Evolutionary conservation across 169 alveolate genomes (phyloP).

Genomic region (Cryptosporidium sp.): DNA sequence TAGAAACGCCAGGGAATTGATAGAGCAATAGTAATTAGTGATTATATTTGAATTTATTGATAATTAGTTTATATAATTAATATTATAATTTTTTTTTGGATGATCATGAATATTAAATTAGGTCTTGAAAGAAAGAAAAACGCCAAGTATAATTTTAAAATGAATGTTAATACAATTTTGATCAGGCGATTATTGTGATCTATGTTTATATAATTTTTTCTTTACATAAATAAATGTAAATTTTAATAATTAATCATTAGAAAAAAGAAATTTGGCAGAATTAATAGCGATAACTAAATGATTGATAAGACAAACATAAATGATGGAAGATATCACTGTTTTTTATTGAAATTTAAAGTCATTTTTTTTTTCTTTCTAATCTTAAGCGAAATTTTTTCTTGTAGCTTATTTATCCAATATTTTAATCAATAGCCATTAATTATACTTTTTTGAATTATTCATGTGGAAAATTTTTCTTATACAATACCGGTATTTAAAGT

Average conservation of each 20-base stretch:
- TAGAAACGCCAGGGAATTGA: conserved; percentile 64
- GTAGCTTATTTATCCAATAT: too few relatives aligned
- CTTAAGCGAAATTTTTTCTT: too few relatives aligned
- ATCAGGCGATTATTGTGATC: conserved; percentile 6
- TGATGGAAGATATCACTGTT: too few relatives aligned
- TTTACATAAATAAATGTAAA: not conserved
- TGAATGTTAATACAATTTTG: not conserved
- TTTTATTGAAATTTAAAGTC: too few relatives aligned
- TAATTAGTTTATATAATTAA: conserved; percentile 9
- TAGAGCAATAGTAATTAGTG: conserved; percentile 8
- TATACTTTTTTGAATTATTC: too few relatives aligned
- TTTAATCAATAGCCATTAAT: too few relatives aligned
- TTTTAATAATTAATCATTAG: not conserved
- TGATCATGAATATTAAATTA: not conserved
- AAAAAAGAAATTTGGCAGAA: not conserved
- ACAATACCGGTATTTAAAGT: not conserved
- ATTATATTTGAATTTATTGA: conserved; percentile 12
- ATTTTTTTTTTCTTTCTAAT: too few relatives aligned
- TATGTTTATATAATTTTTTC: conserved; percentile 10
- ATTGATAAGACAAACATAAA: too few relatives aligned
- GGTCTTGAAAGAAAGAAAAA: not conserved
- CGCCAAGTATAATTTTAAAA: not conserved
- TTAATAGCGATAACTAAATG: too few relatives aligned
- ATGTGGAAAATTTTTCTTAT: not conserved
- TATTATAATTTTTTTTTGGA: not conserved